phyloP scores from a whole-genome alignment of 2,329 filamentous ascomycete species.

The Didymella exigua region DNA sequence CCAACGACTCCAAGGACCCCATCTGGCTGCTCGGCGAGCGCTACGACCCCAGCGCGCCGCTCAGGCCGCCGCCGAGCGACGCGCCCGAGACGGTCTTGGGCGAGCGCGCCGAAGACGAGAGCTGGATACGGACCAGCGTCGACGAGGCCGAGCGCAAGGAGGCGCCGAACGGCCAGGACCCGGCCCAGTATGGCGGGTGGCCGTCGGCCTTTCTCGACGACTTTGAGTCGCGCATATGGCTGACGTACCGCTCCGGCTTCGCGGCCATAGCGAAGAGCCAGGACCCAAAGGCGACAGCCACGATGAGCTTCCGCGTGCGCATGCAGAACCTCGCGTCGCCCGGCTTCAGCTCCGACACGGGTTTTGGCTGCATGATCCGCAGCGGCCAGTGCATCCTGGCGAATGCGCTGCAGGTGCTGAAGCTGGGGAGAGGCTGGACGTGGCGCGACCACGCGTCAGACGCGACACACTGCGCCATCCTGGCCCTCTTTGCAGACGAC shows the following conservation, averaged over 20 bases:
- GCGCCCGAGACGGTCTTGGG: conserved; percentile 29
- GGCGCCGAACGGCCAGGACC: conserved; percentile 43
- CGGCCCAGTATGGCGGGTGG: conserved; percentile 66
- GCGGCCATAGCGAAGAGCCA: conserved; percentile 77
- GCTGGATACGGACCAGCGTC: conserved; percentile 71
- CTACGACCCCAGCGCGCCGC: conserved; percentile 54
- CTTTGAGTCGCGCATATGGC: conserved; percentile 92
- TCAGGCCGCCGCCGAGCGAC: conserved; percentile 28
- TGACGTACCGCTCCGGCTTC: conserved; percentile 93
- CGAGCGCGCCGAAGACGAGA: conserved; percentile 44
- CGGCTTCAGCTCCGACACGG: conserved; percentile 90
- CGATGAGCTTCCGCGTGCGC: conserved; percentile 82
- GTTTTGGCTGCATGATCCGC: conserved; percentile 99
- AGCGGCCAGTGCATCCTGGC: conserved; percentile 93
- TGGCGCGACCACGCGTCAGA: conserved; percentile 57
- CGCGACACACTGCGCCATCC: conserved; percentile 69
- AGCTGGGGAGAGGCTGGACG: conserved; percentile 86
- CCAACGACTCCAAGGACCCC: conserved; percentile 73
- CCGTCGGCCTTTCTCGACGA: conserved; percentile 85
- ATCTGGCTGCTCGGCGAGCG: conserved; percentile 81
- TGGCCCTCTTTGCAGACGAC: conserved; percentile 87
- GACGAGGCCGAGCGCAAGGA: conserved; percentile 71
- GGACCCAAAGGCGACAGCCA: conserved; percentile 71
- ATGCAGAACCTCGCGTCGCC: conserved; percentile 81
- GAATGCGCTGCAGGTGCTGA: conserved; percentile 76